A percentile compares a stretch with the other conserved stretches of the same genome.
Evolutionary conservation across 768 basidiomycete genomes (phyloP).

Genomic region (Russula sp.): DNA sequence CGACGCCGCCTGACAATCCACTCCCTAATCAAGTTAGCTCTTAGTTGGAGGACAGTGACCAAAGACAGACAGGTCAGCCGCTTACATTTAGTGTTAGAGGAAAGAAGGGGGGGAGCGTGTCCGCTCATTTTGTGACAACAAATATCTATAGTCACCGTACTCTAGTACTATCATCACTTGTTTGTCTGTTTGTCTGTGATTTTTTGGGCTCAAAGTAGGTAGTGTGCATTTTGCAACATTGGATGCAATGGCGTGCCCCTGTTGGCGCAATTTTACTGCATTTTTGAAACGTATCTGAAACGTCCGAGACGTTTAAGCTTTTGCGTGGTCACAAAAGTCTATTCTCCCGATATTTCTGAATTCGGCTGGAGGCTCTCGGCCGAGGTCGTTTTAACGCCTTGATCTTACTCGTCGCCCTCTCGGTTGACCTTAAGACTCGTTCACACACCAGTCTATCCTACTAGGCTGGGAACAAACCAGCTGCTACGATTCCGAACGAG

Average conservation of each 20-base stretch:
- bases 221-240: constrained; percentile 4
- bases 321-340: no score
- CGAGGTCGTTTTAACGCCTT: no score
- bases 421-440: neutral
- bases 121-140: constrained; percentile 14
- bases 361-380: no score
- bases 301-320: neutral
- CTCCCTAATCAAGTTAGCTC: neutral
- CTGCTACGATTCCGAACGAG: neutral
- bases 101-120: neutral
- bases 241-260: neutral
- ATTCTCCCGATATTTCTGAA: no score
- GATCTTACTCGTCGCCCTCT: no score
- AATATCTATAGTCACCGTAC: constrained; percentile 16
- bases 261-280: neutral
- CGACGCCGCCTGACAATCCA: constrained; percentile 8
- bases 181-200: constrained; percentile 13
- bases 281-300: neutral
- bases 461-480: neutral
- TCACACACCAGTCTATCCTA: neutral
- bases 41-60: neutral
- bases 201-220: constrained; percentile 16
- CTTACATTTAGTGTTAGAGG: neutral
- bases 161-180: constrained; percentile 11
- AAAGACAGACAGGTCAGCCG: neutral